Percentiles rank a stretch among this genome's conserved stretches.
These are phyloP conservation scores for Colletotrichum lindemuthianum DNA, from an alignment of 2,329 filamentous ascomycete species.

Conservation along the genomic window DNA sequence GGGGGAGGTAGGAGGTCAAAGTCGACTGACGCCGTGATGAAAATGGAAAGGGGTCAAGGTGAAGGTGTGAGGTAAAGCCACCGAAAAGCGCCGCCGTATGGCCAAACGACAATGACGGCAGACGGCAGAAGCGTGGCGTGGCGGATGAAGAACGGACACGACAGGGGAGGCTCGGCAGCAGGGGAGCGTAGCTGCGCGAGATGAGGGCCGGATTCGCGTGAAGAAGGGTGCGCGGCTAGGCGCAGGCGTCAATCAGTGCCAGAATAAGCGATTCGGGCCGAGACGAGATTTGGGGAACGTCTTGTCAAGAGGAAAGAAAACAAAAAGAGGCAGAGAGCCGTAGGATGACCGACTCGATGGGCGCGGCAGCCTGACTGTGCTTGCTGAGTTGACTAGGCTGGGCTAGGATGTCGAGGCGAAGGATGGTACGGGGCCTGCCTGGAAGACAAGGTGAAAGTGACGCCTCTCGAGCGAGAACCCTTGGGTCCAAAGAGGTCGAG, in stretches of 20 bases:
- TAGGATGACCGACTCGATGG: conserved; percentile 5
- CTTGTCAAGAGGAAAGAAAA: neutral
- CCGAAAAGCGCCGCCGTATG: conserved; percentile 14
- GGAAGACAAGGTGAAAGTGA: conserved; percentile 21
- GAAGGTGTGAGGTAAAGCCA: neutral
- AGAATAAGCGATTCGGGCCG: conserved; percentile 34
- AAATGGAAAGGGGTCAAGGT: neutral
- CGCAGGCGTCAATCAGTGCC: conserved; percentile 35
- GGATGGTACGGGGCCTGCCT: neutral
- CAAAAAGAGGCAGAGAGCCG: conserved; percentile 20
- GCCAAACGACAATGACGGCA: conserved; percentile 10
- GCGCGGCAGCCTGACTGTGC: conserved; percentile 6
- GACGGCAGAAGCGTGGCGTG: conserved; percentile 7
- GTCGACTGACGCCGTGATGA: conserved; percentile 16
- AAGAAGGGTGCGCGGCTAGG: conserved; percentile 17
- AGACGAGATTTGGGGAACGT: conserved; percentile 26
- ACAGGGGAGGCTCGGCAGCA: conserved; percentile 14
- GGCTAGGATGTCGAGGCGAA: conserved; percentile 22
- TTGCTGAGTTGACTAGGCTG: conserved; percentile 8
- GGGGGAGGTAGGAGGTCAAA: conserved; percentile 5
- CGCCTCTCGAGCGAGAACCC: conserved; percentile 21
- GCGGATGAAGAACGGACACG: conserved; percentile 15
- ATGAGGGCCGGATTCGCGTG: conserved; percentile 14
- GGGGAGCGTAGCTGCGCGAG: conserved; percentile 11
- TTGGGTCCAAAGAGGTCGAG: conserved; percentile 16